phyloP scores from a whole-genome alignment of 108 stramenopile species.

The Cyclostephanos tholiformis region DNA sequence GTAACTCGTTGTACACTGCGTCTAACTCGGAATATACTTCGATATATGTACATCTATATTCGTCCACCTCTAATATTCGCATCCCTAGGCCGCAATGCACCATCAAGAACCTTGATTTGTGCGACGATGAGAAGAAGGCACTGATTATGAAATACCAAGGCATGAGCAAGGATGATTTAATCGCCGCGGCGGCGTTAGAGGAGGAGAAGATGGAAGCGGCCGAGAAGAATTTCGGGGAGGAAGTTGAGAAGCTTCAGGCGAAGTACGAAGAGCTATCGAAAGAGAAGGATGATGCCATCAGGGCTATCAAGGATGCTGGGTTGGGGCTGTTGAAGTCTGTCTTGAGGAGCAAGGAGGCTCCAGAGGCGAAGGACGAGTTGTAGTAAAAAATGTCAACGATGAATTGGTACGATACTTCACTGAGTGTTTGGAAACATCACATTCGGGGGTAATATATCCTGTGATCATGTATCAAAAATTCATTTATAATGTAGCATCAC shows the following conservation, averaged over 20 bases:
- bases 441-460: no score
- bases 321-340: conserved; percentile 87
- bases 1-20: neutral
- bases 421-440: no score
- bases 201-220: conserved; percentile 61
- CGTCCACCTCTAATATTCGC: neutral
- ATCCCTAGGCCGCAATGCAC: conserved; percentile 50
- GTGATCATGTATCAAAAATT: no score
- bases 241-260: conserved; percentile 69
- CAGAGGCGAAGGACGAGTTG: conserved; percentile 64
- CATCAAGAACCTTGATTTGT: conserved; percentile 59
- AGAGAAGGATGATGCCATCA: conserved; percentile 68
- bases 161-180: conserved; percentile 56
- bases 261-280: conserved; percentile 58
- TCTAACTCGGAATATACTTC: neutral
- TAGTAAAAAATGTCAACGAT: no score
- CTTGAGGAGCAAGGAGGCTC: conserved; percentile 59
- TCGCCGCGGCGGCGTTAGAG: conserved; percentile 49
- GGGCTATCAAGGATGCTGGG: conserved; percentile 73
- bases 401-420: no score
- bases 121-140: conserved; percentile 65
- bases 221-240: conserved; percentile 58
- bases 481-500: no score
- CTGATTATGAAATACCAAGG: conserved; percentile 53
- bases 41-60: neutral